Conservation (phyloP, 495 filamentous ascomycete genomes). For the Aspergillus sparsus region DNA sequence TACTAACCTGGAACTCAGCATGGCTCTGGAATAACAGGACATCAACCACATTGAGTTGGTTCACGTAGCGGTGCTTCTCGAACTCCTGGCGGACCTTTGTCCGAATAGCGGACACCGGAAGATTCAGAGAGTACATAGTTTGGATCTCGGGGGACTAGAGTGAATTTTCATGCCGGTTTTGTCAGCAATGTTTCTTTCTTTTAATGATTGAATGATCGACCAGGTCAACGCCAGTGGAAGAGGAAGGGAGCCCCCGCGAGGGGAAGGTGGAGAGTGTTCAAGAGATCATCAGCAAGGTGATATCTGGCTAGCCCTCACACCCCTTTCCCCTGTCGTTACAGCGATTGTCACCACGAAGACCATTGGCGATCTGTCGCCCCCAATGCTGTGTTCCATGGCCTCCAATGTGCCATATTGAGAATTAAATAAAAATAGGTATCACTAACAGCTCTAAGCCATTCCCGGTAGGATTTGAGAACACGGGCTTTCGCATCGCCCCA, state of each 20-base stretch:
- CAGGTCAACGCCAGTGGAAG: too few species aligned
- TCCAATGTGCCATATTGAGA: neutral
- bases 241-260: too few species aligned
- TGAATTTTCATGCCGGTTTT: conserved; percentile 3
- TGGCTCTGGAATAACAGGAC: conserved; percentile 85
- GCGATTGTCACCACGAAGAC: too few species aligned
- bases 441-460: conserved; percentile 93
- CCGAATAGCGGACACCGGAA: conserved; percentile 84
- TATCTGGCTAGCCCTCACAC: too few species aligned
- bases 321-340: too few species aligned
- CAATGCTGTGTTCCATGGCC: too few species aligned
- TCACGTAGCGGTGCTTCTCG: conserved; percentile 90
- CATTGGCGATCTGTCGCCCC: too few species aligned
- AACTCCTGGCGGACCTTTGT: conserved; percentile 97
- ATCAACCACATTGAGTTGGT: conserved; percentile 83
- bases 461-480: conserved; percentile 83
- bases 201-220: too few species aligned
- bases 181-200: neutral
- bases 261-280: too few species aligned
- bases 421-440: conserved; percentile 16
- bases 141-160: conserved; percentile 90
- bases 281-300: too few species aligned
- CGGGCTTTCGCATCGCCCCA: conserved; percentile 80
- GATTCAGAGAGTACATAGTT: conserved; percentile 88
- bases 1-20: conserved; percentile 77